These are phyloP conservation scores for Ziziphus jujuba DNA, from an alignment of 306 rosid genomes.

Conservation along the genomic window DNA sequence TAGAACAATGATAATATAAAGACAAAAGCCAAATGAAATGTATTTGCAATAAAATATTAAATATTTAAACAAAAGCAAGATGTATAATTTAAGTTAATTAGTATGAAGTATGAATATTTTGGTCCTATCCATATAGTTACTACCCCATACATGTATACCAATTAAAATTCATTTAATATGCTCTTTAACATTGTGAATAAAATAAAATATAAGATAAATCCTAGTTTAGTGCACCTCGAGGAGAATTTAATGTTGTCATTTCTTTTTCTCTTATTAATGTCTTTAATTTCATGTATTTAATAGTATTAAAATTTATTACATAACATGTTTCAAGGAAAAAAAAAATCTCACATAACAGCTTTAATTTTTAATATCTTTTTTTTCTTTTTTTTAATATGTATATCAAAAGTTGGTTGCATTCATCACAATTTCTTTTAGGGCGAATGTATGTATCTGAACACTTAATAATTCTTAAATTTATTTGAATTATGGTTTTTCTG, in stretches of 20 bases:
- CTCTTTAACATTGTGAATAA: neutral
- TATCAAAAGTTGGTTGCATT: neutral
- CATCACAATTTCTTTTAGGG: neutral
- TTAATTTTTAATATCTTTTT: neutral
- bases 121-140: neutral
- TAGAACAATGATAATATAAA: neutral
- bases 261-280: slow-evolving; percentile 12
- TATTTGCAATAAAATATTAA: neutral
- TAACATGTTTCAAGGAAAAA: neutral
- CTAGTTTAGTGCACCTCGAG: slow-evolving; percentile 1
- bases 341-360: too few relatives aligned
- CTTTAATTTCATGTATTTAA: slow-evolving; percentile 1
- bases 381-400: neutral
- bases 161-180: neutral
- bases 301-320: neutral
- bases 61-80: neutral
- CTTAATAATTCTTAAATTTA: too few relatives aligned
- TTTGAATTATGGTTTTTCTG: too few relatives aligned
- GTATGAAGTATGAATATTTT: slow-evolving; percentile 13
- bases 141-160: slow-evolving; percentile 3
- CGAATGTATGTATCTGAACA: too few relatives aligned
- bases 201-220: slow-evolving; percentile 10
- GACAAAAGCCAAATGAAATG: neutral
- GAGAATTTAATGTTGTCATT: slow-evolving; percentile 11
- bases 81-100: neutral